Evolutionary conservation across 495 filamentous ascomycete species (phyloP).

Genomic region (Penicillium bovifimosum): DNA sequence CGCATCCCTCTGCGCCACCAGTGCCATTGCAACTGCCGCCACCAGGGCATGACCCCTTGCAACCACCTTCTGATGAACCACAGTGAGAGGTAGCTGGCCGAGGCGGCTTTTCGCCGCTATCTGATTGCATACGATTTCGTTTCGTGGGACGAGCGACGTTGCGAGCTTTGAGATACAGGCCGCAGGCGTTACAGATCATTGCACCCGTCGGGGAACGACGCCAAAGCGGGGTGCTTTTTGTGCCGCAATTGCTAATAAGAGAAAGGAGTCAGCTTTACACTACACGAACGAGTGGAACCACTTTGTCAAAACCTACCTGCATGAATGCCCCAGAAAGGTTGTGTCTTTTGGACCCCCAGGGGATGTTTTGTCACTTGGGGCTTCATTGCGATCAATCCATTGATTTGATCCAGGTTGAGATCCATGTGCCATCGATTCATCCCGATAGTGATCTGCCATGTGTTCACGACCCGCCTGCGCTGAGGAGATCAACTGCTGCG

Average conservation of each 20-base stretch:
- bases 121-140: conserved; percentile 55
- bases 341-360: conserved; percentile 37
- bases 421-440: conserved; percentile 12
- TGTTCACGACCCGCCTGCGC: conserved; percentile 41
- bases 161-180: conserved; percentile 87
- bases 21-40: conserved; percentile 96
- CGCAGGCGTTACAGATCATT: conserved; percentile 97
- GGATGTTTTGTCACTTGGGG: conserved; percentile 26
- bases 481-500: conserved; percentile 44
- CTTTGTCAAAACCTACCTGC: conserved; percentile 40
- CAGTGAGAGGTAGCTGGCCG: conserved; percentile 6
- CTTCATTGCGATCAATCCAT: conserved; percentile 6
- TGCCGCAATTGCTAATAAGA: conserved; percentile 78
- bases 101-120: conserved; percentile 21
- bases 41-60: conserved; percentile 86
- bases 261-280: conserved; percentile 15
- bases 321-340: conserved; percentile 46
- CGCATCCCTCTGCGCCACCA: conserved; percentile 91
- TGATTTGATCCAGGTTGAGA: conserved; percentile 7
- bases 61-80: conserved; percentile 34
- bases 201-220: conserved; percentile 85
- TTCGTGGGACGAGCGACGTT: conserved; percentile 87
- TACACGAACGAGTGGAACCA: neutral
- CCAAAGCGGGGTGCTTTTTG: conserved; percentile 91
- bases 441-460: conserved; percentile 26